Percentiles rank a stretch among this genome's conserved stretches.
Conservation (phyloP, 2,329 filamentous ascomycete species). For the Epicoccum sorghinum region DNA sequence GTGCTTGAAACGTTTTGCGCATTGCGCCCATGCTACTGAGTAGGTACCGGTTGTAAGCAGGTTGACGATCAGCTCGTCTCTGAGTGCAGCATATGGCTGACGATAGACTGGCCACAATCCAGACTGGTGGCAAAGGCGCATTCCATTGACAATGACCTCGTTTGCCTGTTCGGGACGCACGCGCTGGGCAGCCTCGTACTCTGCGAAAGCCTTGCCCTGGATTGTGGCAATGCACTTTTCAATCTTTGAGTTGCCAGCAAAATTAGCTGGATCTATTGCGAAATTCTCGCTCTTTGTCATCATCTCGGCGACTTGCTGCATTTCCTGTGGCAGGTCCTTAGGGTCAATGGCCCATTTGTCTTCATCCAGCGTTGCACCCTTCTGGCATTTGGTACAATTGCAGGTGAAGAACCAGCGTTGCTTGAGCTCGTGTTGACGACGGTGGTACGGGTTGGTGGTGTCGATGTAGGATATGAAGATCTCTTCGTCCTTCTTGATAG, state of each 20-base stretch:
- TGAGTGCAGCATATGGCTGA: slow-evolving; percentile 62
- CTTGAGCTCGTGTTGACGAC: slow-evolving; percentile 60
- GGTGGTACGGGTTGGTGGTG: slow-evolving; percentile 56
- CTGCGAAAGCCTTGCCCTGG: slow-evolving; percentile 33
- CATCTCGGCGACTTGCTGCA: slow-evolving; percentile 30
- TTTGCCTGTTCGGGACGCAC: slow-evolving; percentile 38
- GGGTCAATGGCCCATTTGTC: slow-evolving; percentile 50
- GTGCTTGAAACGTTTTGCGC: slow-evolving; percentile 57
- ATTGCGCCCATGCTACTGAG: slow-evolving; percentile 57
- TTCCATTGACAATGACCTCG: slow-evolving; percentile 45
- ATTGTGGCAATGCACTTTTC: slow-evolving; percentile 37
- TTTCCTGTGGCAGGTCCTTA: slow-evolving; percentile 31
- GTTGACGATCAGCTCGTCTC: slow-evolving; percentile 59
- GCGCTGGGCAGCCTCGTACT: slow-evolving; percentile 33
- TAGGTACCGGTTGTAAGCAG: slow-evolving; percentile 53
- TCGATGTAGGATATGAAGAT: slow-evolving; percentile 69
- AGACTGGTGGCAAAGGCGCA: slow-evolving; percentile 50
- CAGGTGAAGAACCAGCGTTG: slow-evolving; percentile 66
- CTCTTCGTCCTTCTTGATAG: slow-evolving; percentile 62
- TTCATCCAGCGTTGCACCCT: slow-evolving; percentile 44
- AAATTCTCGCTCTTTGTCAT: slow-evolving; percentile 21
- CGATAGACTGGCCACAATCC: slow-evolving; percentile 55
- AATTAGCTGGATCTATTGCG: slow-evolving; percentile 30
- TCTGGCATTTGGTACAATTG: slow-evolving; percentile 58
- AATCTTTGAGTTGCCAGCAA: slow-evolving; percentile 29